Evolutionary conservation across 2,329 filamentous ascomycete species (phyloP), one percentile per base, ranked within the genome.

Genomic region (Diaporthe capsici): DNA sequence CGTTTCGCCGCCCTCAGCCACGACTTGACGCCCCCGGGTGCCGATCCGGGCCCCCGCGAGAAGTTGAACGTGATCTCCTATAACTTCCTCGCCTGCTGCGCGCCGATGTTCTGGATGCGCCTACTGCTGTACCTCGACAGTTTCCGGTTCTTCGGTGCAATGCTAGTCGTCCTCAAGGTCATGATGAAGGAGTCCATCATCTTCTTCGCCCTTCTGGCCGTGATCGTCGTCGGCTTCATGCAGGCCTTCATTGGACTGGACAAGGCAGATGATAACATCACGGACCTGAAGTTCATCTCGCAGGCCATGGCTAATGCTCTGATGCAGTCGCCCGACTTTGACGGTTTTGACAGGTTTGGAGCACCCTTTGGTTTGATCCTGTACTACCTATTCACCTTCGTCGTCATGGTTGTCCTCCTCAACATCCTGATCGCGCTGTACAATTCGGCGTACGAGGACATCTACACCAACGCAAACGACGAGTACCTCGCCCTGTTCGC

Each of bases 351-450:
- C 78, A 90, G 93, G 34, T 99, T 98, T 82, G 94, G 94, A 31
- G 95, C 94, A 17, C 97, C 97, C 0, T 99, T 98, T 83, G 97
- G 97, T 12, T 90, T 98, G 70, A 94, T 98, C 44, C 92, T 99
- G 13, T 99, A 99, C 87, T 99, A 99, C 86, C 91, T 97, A 82
- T 99, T 98, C 84, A 98, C 96, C 25, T 99, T 99, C 81, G 93
- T 98, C 53, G 94, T 99, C 81, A 98, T 98, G 94, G 96, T 91
- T 34, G 86, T 99, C 74, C 88, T 98, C 37, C 91, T 99, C 79
- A 99, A 99, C 83, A 95, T 99, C 80, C 91, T 99, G 75, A 98
- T 99, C 82, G 97, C 97, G 0, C 91, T 99, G 9, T 99, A 98
- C 87, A 98, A 98, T 85, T 96, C 93, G 63, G 95, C 97, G 2